A percentile compares a stretch with the other conserved stretches of the same genome.
These are phyloP conservation scores for Rhizoctonia solani DNA, from an alignment of 1,284 basidiomycete species.

Conservation along the genomic window DNA sequence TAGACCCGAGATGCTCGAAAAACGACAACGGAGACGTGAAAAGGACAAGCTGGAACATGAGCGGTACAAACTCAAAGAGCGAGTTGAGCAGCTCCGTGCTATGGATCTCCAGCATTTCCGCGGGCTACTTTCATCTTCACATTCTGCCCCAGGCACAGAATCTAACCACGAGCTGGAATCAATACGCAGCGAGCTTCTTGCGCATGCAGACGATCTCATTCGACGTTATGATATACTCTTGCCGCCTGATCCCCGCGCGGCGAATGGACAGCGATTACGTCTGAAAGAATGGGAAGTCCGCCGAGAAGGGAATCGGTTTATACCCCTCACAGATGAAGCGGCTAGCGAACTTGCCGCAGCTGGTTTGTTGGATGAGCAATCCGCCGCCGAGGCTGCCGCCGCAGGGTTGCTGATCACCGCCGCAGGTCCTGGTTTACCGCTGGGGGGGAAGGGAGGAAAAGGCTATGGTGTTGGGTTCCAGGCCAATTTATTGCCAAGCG, in stretches of 20 bases:
- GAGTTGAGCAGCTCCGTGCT: constrained; percentile 79
- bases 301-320: constrained; percentile 32
- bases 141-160: constrained; percentile 50
- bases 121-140: constrained; percentile 43
- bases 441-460: constrained; percentile 34
- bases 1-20: constrained; percentile 85
- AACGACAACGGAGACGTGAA: constrained; percentile 80
- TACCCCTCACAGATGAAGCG: constrained; percentile 34
- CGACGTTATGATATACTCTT: constrained; percentile 70
- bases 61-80: constrained; percentile 86
- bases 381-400: constrained; percentile 33
- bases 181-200: constrained; percentile 69
- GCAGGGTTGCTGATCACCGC: constrained; percentile 27
- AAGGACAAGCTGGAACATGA: constrained; percentile 89
- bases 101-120: constrained; percentile 72
- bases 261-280: constrained; percentile 40
- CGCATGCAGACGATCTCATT: constrained; percentile 64
- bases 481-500: constrained; percentile 21
- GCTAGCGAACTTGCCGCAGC: constrained; percentile 32
- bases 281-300: constrained; percentile 37
- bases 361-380: constrained; percentile 29
- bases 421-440: constrained; percentile 2
- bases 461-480: constrained; percentile 29
- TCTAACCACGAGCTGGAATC: constrained; percentile 66
- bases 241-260: constrained; percentile 55